Base-by-base conservation (phyloP, 768 basidiomycete genomes). In the Myochromella boudieri region DNA sequence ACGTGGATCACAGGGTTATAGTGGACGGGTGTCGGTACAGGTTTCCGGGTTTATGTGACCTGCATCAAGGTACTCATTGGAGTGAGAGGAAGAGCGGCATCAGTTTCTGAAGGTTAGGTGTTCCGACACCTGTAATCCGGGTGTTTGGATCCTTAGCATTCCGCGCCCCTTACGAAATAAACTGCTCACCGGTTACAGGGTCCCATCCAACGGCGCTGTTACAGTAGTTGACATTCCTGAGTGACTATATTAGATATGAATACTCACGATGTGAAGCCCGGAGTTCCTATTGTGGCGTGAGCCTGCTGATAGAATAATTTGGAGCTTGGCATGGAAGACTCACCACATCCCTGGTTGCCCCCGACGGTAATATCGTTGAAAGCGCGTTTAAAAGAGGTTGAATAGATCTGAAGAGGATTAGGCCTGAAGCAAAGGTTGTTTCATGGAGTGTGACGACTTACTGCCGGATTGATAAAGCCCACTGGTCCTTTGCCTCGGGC, bases 401-500 rank as follows among this genome's bases (percentile, higher is more conserved):
- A 69, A 52, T 75, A 74, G 8, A 74, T 71, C 70, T 67, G 25
- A 46, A 44, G 15, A 37, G 6, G 22, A n/a, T 11, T 25, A 6
- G n/a, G n/a, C n/a, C n/a, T n/a, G n/a, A n/a, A n/a, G n/a, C n/a
- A n/a, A n/a, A n/a, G n/a, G n/a, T n/a, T n/a, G n/a, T 29, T 29
- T 29, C 14, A 14, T 8, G 28, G 8, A 8, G 8, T 22, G 8
- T n/a, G 12, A 6, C 11, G 7, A 47, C 53, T 42, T 40, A 76
- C 74, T n/a, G 59, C 46, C 29, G 75, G 76, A 42, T 78, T 78
- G 22, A 78, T 67, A 53, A 76, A 78, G 3, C 76, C 80, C 24
- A 81, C 66, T 0, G 78, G 60, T 0, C 53, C 39, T 58, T 80
- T 80, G 11, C 67, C 65, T 1, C 10, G 6, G 3, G 68, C 65